These are phyloP conservation scores for Hypoxylon sp. DNA, from an alignment of 2,329 filamentous ascomycete species.

Conservation along the genomic window DNA sequence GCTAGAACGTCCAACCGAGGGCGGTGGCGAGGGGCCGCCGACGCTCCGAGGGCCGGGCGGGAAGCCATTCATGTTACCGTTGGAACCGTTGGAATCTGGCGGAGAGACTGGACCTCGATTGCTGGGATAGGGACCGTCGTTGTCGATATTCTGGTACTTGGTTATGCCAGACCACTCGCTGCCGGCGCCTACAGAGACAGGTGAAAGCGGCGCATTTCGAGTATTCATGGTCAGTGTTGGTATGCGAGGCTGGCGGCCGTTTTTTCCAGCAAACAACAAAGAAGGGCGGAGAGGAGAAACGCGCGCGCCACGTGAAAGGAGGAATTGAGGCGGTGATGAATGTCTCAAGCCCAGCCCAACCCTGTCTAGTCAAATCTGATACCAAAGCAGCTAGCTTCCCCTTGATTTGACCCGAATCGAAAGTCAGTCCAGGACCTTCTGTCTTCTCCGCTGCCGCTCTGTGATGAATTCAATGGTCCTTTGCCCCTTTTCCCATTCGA, in stretches of 20 bases:
- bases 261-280: constrained; percentile 43
- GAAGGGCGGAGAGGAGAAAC: constrained; percentile 28
- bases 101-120: constrained; percentile 74
- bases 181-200: constrained; percentile 79
- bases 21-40: constrained; percentile 83
- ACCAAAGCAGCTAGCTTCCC: constrained; percentile 34
- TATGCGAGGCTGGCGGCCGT: constrained; percentile 38
- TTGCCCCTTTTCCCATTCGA: constrained; percentile 24
- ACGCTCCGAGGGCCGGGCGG: constrained; percentile 67
- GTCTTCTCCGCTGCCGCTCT: constrained; percentile 9
- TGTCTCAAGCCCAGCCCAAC: constrained; percentile 33
- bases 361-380: constrained; percentile 31
- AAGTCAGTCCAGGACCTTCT: constrained; percentile 8
- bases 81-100: constrained; percentile 74
- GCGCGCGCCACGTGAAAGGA: constrained; percentile 39
- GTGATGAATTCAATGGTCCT: constrained; percentile 9
- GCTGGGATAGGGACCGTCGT: constrained; percentile 65
- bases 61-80: constrained; percentile 72
- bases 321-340: constrained; percentile 39
- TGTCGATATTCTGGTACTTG: constrained; percentile 71
- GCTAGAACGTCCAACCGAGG: constrained; percentile 87
- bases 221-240: constrained; percentile 70
- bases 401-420: constrained; percentile 20
- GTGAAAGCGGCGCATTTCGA: constrained; percentile 82
- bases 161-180: constrained; percentile 83